Evolutionary conservation across 768 basidiomycete species (phyloP).

Genomic region (Lactarius pseudohatsudake): DNA sequence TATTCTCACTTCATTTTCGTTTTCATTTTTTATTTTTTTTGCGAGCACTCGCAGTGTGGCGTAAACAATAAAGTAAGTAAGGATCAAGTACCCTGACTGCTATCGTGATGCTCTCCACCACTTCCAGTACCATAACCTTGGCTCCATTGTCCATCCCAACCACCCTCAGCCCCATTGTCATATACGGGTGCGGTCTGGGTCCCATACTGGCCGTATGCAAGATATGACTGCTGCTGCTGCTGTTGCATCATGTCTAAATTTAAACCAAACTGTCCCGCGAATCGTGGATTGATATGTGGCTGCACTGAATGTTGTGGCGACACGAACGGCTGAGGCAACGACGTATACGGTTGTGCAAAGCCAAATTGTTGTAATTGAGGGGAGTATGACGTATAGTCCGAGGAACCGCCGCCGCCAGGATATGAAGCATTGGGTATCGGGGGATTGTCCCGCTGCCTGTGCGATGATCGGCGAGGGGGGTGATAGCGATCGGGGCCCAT

Average conservation of each 20-base stretch:
- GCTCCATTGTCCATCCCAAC: slow-evolving; percentile 22
- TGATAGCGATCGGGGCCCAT: slow-evolving; percentile 38
- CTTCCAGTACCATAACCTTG: background rate
- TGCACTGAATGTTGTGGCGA: slow-evolving; percentile 47
- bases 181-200: slow-evolving; percentile 2
- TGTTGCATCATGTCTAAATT: slow-evolving; percentile 36
- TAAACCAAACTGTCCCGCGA: slow-evolving; percentile 65
- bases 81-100: slow-evolving; percentile 8
- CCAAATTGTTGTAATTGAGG: slow-evolving; percentile 20
- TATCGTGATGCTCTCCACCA: slow-evolving; percentile 4
- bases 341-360: slow-evolving; percentile 25
- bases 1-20: slow-evolving; percentile 1
- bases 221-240: slow-evolving; percentile 19
- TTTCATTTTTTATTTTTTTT: background rate
- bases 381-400: slow-evolving; percentile 24
- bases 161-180: slow-evolving; percentile 1
- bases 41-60: background rate
- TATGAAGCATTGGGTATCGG: slow-evolving; percentile 27
- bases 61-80: slow-evolving; percentile 1
- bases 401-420: slow-evolving; percentile 10
- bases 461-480: slow-evolving; percentile 51
- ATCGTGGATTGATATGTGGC: slow-evolving; percentile 82
- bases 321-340: slow-evolving; percentile 4
- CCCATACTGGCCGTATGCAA: slow-evolving; percentile 21
- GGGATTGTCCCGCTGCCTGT: slow-evolving; percentile 44